Percentiles rank a stretch among this genome's conserved stretches.
Conservation (phyloP, 2,329 filamentous ascomycete genomes). For the Pseudogymnoascus sp. region DNA sequence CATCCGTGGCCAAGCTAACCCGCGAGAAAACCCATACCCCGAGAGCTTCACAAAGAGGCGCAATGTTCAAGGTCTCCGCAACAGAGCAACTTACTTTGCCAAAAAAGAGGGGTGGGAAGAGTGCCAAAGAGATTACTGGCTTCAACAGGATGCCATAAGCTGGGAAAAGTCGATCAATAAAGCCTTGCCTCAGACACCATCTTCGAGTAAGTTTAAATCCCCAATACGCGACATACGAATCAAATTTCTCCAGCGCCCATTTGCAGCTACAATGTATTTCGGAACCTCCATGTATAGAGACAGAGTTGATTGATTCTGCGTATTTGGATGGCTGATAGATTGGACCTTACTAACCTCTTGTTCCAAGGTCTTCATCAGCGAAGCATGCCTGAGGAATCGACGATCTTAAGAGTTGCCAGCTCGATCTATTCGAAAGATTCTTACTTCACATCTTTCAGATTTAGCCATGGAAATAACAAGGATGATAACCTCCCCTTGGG, state of each 20-base stretch:
- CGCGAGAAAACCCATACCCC: neutral
- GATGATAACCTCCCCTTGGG: neutral
- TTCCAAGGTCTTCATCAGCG: neutral
- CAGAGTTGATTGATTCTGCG: neutral
- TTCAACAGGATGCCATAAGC: neutral
- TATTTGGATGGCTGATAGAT: neutral
- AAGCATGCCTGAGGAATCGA: neutral
- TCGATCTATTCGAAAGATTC: neutral
- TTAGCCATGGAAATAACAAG: neutral
- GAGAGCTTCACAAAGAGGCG: constrained; percentile 1
- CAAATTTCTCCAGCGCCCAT: neutral
- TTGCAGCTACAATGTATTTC: neutral
- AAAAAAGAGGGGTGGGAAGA: neutral
- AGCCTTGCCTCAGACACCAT: neutral
- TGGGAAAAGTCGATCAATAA: constrained; percentile 2
- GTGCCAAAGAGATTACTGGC: neutral
- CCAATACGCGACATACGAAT: neutral
- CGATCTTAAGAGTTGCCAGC: neutral
- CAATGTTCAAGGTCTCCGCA: neutral
- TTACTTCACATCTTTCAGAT: neutral
- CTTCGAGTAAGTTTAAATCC: neutral
- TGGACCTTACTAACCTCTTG: neutral
- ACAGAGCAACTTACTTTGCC: constrained; percentile 1
- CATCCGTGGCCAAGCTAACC: neutral
- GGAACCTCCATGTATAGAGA: neutral